Conservation (phyloP, 2,329 filamentous ascomycete genomes). For the Furcasterigmium furcatum region DNA sequence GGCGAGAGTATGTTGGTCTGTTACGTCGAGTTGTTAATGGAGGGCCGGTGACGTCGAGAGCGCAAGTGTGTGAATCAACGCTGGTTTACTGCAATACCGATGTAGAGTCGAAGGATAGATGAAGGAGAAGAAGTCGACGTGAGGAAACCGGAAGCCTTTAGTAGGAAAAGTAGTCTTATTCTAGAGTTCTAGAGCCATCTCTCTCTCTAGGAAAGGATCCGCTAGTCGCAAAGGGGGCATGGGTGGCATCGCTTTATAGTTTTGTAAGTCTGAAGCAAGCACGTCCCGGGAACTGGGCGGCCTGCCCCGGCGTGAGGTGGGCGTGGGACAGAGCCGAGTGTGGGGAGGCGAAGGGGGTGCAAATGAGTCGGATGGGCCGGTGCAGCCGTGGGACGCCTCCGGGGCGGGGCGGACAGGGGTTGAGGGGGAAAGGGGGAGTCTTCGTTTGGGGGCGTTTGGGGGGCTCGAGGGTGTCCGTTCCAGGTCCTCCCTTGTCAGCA, state of each 20-base stretch:
- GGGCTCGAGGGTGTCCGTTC: neutral
- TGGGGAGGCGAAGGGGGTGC: neutral
- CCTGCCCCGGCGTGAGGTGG: neutral
- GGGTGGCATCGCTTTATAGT: neutral
- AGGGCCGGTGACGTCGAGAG: too few relatives aligned
- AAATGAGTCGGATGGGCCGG: neutral
- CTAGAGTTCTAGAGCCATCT: neutral
- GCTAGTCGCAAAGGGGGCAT: neutral
- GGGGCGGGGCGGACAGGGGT: neutral
- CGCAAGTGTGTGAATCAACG: too few relatives aligned
- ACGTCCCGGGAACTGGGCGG: neutral
- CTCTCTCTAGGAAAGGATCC: too few relatives aligned
- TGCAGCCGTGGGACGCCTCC: neutral
- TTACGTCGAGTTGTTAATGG: too few relatives aligned
- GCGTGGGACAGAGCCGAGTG: neutral
- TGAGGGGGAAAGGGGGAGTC: too few relatives aligned
- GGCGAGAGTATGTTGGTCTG: too few relatives aligned
- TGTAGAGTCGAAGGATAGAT: too few relatives aligned
- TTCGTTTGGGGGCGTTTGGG: neutral
- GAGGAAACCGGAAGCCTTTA: too few relatives aligned
- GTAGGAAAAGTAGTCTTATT: neutral
- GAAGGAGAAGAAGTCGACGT: too few relatives aligned
- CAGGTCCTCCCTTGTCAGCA: neutral
- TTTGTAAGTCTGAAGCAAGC: conserved; percentile 1
- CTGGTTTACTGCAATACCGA: too few relatives aligned